Base-by-base conservation (phyloP, 148 eudicot genomes). In the Vaccinium macrocarpon region DNA sequence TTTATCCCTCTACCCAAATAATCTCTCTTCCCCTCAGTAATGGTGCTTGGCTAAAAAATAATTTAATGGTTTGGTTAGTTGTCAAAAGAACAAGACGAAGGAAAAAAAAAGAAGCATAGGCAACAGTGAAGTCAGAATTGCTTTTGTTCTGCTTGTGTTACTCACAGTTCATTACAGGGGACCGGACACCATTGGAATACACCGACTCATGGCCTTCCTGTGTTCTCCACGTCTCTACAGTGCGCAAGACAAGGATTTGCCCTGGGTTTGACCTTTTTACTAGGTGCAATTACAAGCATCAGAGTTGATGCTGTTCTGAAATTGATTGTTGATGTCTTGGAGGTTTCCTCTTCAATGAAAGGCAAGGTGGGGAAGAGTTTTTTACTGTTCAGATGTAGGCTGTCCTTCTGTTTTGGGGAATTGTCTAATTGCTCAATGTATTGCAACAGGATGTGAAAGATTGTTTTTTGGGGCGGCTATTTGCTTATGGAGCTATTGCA, bases 171-270 rank as follows among this genome's bases (percentile, higher is more conserved):
- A 3, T 55, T 72, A 51, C n/a, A n/a, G n/a, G n/a, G n/a, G n/a
- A n/a, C n/a, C n/a, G n/a, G n/a, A n/a, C n/a, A n/a, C 23, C 0
- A 3, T 57, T 23, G 15, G 53, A 55, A 29, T 80, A 38, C 0
- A 6, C 55, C 80, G 18, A 74, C 62, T 85, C 42, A 53, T 82
- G 62, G 38, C 38, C 27, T 72, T 12, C 73, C 2, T 75, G 75
- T 72, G n/a, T 19, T 82, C 15, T 72, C 35, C 55, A 51, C 57
- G 38, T 57, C 80, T 81, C 75, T 88, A 85, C 90, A 97, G 99
- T 97, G 96, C 88, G 99, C 99, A 85, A 90, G 99, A 85, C 99
- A 95, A 91, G 99, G 99, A 56, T 97, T 97, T 92, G 98, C 99
- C 55, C 87, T 95, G 88, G 98, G 95, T 12, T 88, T 97, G 88